Percentiles rank a stretch among this genome's conserved stretches.
Conservation (phyloP, 306 rosid species). For the Lathyrus aphaca region DNA sequence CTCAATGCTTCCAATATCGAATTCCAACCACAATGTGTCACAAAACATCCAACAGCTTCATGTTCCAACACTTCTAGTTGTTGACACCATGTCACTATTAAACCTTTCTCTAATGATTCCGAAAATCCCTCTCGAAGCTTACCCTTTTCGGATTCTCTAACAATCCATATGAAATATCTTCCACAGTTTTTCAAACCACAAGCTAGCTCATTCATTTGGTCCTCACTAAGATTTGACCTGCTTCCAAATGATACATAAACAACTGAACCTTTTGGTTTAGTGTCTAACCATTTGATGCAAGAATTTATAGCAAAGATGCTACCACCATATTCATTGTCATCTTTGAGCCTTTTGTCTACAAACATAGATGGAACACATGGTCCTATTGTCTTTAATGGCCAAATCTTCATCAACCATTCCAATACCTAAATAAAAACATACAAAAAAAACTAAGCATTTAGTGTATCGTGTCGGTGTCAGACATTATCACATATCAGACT, state of each 20-base stretch:
- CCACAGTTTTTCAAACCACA: background rate
- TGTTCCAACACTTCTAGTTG: background rate
- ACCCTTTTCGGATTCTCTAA: background rate
- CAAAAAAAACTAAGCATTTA: too few relatives aligned
- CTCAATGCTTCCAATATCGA: background rate
- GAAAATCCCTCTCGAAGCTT: background rate
- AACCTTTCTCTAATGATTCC: background rate
- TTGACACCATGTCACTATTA: background rate
- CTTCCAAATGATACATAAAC: background rate
- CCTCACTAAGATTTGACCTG: background rate
- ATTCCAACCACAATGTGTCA: background rate
- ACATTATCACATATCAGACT: too few relatives aligned
- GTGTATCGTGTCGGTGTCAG: too few relatives aligned
- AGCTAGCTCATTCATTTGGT: conserved; percentile 1
- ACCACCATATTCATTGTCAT: conserved; percentile 7
- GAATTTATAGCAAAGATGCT: background rate
- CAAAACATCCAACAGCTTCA: background rate
- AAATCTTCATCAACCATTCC: background rate
- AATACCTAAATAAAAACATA: background rate
- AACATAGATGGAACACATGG: conserved; percentile 18
- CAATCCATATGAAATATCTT: background rate
- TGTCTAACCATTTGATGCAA: conserved; percentile 17
- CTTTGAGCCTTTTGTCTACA: conserved; percentile 11
- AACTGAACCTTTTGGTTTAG: background rate
- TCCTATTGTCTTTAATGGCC: conserved; percentile 8